Base-by-base conservation (phyloP, 2,329 filamentous ascomycete genomes). In the Diaporthe sp. region DNA sequence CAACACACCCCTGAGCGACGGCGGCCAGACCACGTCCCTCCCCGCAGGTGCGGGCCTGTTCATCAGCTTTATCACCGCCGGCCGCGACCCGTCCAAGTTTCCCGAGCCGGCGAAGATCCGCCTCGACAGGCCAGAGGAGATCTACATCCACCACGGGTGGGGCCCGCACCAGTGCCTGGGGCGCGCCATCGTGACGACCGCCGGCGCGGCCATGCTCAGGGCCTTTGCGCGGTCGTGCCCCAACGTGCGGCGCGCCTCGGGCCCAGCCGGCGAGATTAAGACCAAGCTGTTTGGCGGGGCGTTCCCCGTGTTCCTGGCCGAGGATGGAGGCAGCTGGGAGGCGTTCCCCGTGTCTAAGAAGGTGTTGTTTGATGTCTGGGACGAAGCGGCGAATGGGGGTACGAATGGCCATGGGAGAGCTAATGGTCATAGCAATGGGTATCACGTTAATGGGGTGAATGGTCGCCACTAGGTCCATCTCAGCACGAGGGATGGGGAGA, bases 101-200 rank as follows among this genome's bases (percentile, higher is more conserved):
- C 60, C 60, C 25, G 39, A 65, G n/a, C 60, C 60, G 12, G 12
- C 4, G 4, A 47, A 31, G 60, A 22, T 65, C 39, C 60, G 60
- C 15, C 39, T 65, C 39, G 60, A 65, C 60, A 25, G 60, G 25
- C 60, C 60, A 1, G 60, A 65, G 25, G 60, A 47, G 39, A 47
- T 5, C 15, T 65, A 65, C 39, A 65, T 65, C 39, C 60, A 65
- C 25, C 60, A 65, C 60, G 60, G 60, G 10, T 65, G 60, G 60
- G 60, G 60, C 39, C 39, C 39, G 25, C 60, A 65, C 60, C 39
- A 65, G 39, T 65, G 60, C 39, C 39, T 65, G 39, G 60, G 60
- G 15, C 60, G 39, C 17, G 60, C 60, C 10, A 65, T 47, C 25
- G n/a, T 39, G 39, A 65, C 39, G 15, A 44, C 60, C 2, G 60